Base-by-base conservation (phyloP, 2,329 filamentous ascomycete genomes). In the Penicillium polonicum region DNA sequence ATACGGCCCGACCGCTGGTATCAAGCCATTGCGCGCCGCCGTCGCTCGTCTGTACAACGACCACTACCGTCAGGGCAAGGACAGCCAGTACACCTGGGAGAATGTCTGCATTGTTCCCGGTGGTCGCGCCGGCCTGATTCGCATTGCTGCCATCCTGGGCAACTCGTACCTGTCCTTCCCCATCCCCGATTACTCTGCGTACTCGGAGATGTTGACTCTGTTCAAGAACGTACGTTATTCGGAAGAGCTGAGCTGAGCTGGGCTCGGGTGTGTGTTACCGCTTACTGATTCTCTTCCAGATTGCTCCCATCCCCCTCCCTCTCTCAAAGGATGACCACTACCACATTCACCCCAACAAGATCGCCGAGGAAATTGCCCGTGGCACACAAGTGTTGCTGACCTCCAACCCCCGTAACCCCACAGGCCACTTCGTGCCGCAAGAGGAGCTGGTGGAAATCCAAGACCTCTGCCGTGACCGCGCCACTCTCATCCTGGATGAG, bases 81-180 rank as follows among this genome's bases (percentile, higher is more conserved):
- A 86, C 12, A 93, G 89, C 76, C 83, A 95, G 78, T 97, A 97
- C 75, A 95, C 90, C 6, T 97, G 91, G 89, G 93, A 97, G 81
- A 97, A 97, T 74, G 93, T 97, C 19, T 92, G 90, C 74, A 96
- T 97, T 73, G 93, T 97, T 4, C 93, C 93, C 45, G 92, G 92
- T 74, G 93, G 93, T 39, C 86, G 93, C 68, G 93, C 93, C 35
- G 93, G 93, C 48, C 80, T 97, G 77, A 97, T 97, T 73, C 86
- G 93, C 67, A 97, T 97, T 73, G 93, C 93, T 21, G 93, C 93
- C 51, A 92, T 97, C 6, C 79, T 97, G 66, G 93, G 93, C 63
- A 96, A 96, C 74, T 88, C 92, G 55, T 96, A 96, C 71, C 82
- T 97, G 62, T 91, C 89, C 42, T 97, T 97, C 83, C 96, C 96